Conservation (phyloP, 2,329 filamentous ascomycete genomes). For the Colletotrichum nymphaeae region DNA sequence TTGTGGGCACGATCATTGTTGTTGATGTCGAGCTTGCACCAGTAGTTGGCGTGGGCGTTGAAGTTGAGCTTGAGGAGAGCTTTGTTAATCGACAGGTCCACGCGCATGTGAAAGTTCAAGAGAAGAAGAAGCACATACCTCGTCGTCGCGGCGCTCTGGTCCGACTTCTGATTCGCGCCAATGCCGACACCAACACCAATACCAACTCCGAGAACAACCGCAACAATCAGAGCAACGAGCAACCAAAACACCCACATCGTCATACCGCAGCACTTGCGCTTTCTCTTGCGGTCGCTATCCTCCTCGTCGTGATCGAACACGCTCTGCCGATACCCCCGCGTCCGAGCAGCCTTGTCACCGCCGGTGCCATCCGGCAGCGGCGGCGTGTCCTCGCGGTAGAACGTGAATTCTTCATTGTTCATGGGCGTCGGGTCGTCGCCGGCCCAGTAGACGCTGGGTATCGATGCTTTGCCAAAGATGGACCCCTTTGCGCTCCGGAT, state of each 20-base stretch:
- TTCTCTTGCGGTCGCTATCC: slow-evolving; percentile 33
- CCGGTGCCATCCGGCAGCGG: slow-evolving; percentile 38
- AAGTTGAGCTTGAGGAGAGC: background rate
- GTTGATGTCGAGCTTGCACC: background rate
- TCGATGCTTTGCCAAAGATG: slow-evolving; percentile 32
- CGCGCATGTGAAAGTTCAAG: background rate
- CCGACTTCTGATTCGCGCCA: slow-evolving; percentile 41
- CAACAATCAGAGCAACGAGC: slow-evolving; percentile 41
- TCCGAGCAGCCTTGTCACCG: slow-evolving; percentile 16
- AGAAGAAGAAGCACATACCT: slow-evolving; percentile 3
- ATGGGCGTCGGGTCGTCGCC: slow-evolving; percentile 28
- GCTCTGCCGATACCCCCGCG: slow-evolving; percentile 22
- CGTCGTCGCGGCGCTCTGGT: background rate
- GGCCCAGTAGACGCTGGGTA: slow-evolving; percentile 33
- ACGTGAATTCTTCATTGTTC: slow-evolving; percentile 45
- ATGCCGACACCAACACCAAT: slow-evolving; percentile 55
- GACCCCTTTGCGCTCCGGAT: slow-evolving; percentile 31
- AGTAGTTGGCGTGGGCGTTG: background rate
- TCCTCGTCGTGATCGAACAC: slow-evolving; percentile 28
- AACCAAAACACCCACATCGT: slow-evolving; percentile 50
- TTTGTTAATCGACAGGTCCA: background rate
- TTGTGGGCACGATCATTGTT: slow-evolving; percentile 4
- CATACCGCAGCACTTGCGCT: slow-evolving; percentile 41
- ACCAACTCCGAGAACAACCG: slow-evolving; percentile 51
- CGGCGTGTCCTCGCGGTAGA: slow-evolving; percentile 54